Base-by-base conservation (phyloP, 257 asterid genomes). In the Nicotiana knightiana region DNA sequence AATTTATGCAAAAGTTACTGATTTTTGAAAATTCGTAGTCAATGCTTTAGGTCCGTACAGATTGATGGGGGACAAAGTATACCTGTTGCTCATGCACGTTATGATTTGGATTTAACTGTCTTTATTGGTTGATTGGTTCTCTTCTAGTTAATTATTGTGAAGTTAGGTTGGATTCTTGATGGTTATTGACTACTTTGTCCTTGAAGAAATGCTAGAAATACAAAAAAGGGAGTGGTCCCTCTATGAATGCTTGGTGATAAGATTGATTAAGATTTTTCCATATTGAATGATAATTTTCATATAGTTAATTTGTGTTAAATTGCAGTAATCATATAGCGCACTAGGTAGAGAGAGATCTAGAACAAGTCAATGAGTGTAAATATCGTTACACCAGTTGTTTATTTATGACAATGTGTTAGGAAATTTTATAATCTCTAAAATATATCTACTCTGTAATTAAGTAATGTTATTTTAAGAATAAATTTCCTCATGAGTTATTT, bases 171-270 rank as follows among this genome's bases (percentile, higher is more conserved):
- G 37, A 21, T 53, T 61, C 16, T 24, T 61, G 30, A 21, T 33
- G 77, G 12, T 78, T 66, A 58, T 73, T 63, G 79, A 46, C 80
- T 53, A 62, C 57, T 65, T 77, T 71, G 3, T 82, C 64, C 55
- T 57, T 66, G 17, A 4, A 17, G 9, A 85, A 67, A 35, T 59
- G 21, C 24, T 71, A 46, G 61, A 70, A 48, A 13, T 46, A 73
- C 59, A 21, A 64, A 64, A 63, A 15, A 28, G 55, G 55, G 55
- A 54, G 3, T 21, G 10, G 35, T n/a, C 58, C 77, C 12, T 12
- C 51, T 32, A 37, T 39, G 6, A 68, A 68, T 9, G 4, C 48
- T 39, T 39, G 58, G 17, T 70, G 55, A 21, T 39, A 21, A 46
- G 59, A 73, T 71, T 46, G 61, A 15, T 24, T 46, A 24, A 71